These are phyloP conservation scores for Pseudogymnoascus sp. DNA, from an alignment of 2,329 filamentous ascomycete genomes.

Conservation along the genomic window DNA sequence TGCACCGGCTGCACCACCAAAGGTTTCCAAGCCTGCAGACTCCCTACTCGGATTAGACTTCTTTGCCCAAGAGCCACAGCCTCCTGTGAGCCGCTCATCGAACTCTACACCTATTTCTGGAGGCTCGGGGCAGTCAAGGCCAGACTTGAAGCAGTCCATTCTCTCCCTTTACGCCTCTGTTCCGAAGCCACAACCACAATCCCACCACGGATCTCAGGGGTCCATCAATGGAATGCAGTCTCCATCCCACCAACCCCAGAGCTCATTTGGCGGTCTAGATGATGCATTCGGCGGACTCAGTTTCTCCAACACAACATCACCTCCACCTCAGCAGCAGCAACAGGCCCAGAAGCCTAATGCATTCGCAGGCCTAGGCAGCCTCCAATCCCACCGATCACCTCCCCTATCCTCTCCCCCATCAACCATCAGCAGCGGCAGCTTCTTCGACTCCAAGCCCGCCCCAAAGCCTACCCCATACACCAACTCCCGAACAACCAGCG, in stretches of 20 bases:
- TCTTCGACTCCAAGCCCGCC: conserved; percentile 67
- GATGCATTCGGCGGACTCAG: conserved; percentile 71
- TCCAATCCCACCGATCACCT: conserved; percentile 32
- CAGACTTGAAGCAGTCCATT: conserved; percentile 95
- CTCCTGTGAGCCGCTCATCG: conserved; percentile 68
- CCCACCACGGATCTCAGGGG: conserved; percentile 47
- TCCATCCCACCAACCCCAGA: conserved; percentile 40
- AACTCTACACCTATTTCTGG: conserved; percentile 63
- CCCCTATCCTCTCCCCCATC: conserved; percentile 38
- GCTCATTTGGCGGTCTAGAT: conserved; percentile 48
- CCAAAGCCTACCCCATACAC: conserved; percentile 29
- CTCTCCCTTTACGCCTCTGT: conserved; percentile 84
- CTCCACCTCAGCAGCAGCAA: conserved; percentile 27
- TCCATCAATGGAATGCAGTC: conserved; percentile 62
- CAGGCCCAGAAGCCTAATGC: conserved; percentile 33
- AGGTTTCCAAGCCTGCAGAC: conserved; percentile 63
- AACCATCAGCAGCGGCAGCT: conserved; percentile 55
- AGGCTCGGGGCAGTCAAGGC: conserved; percentile 60
- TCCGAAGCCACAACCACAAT: conserved; percentile 61
- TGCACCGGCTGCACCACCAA: conserved; percentile 59
- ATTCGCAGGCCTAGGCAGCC: conserved; percentile 40
- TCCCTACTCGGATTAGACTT: conserved; percentile 91
- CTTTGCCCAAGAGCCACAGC: conserved; percentile 59
- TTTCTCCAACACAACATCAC: conserved; percentile 44
- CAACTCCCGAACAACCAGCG: conserved; percentile 44